Percentiles rank a stretch among this genome's conserved stretches.
Conservation (phyloP, 352 stramenopile genomes). For the Pythium angustatum region DNA sequence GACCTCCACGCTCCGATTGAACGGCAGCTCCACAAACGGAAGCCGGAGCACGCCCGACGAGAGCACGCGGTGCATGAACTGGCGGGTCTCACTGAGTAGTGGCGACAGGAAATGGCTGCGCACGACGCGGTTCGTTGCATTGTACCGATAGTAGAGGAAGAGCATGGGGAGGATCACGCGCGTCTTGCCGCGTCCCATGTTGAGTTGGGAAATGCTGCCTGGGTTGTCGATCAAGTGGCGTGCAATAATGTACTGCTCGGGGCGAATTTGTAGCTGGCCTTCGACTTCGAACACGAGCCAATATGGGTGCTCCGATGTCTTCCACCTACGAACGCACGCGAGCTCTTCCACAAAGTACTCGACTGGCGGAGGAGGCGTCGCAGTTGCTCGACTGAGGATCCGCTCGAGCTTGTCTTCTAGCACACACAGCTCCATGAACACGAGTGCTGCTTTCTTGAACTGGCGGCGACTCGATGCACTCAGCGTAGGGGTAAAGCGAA, state of each 20-base stretch:
- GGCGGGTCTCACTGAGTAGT: constrained; percentile 57
- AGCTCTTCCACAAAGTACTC: constrained; percentile 43
- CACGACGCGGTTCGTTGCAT: constrained; percentile 26
- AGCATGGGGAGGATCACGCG: constrained; percentile 88
- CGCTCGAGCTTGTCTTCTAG: constrained; percentile 68
- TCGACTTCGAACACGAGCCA: constrained; percentile 89
- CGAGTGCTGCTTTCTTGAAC: constrained; percentile 23
- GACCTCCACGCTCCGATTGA: constrained; percentile 56
- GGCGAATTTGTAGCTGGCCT: constrained; percentile 70
- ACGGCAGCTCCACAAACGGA: constrained; percentile 60
- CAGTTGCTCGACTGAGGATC: constrained; percentile 14
- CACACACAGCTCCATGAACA: constrained; percentile 52
- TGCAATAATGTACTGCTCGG: constrained; percentile 70
- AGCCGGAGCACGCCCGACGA: constrained; percentile 42
- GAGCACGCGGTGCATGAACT: constrained; percentile 66
- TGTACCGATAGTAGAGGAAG: constrained; percentile 60
- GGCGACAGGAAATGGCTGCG: constrained; percentile 59
- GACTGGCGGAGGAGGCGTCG: neutral
- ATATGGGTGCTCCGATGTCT: constrained; percentile 49
- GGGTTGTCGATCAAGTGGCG: constrained; percentile 64
- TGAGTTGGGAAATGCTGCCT: constrained; percentile 76
- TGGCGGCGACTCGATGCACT: constrained; percentile 10
- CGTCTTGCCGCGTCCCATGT: constrained; percentile 88
- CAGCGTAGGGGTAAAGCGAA: constrained; percentile 34
- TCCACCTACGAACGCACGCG: constrained; percentile 42